Evolutionary conservation across 441 rosid species (phyloP).

Genomic region (Euphorbia schlechtendalii): DNA sequence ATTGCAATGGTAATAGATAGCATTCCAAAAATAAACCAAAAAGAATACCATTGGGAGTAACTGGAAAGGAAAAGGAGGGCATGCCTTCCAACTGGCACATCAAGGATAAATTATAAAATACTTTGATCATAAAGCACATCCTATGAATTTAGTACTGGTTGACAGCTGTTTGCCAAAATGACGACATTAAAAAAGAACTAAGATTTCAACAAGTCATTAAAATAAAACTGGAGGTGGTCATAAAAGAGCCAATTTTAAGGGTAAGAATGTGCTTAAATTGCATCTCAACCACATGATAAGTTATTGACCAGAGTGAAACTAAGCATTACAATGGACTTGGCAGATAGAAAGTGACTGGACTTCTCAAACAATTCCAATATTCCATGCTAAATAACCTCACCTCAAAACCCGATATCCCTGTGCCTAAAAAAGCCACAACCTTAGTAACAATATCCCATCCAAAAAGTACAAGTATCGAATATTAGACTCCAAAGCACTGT

Average conservation of each 20-base stretch:
- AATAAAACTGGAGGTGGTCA: neutral
- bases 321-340: neutral
- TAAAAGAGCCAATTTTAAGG: neutral
- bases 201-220: neutral
- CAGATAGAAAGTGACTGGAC: neutral
- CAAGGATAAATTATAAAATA: neutral
- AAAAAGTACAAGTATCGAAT: neutral
- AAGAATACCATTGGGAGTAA: neutral
- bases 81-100: neutral
- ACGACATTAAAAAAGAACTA: neutral
- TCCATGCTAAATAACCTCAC: neutral
- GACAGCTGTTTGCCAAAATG: neutral
- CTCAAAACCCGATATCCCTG: neutral
- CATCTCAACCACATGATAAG: neutral
- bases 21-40: neutral
- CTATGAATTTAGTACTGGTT: neutral
- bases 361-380: neutral
- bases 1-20: neutral
- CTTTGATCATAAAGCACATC: neutral
- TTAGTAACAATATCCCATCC: neutral
- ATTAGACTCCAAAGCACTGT: neutral
- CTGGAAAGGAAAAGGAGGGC: neutral
- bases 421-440: neutral
- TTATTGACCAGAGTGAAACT: neutral
- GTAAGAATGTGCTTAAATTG: neutral